phyloP scores from a whole-genome alignment of 2,329 filamentous ascomycete species.

The Phialophora verrucosa region DNA sequence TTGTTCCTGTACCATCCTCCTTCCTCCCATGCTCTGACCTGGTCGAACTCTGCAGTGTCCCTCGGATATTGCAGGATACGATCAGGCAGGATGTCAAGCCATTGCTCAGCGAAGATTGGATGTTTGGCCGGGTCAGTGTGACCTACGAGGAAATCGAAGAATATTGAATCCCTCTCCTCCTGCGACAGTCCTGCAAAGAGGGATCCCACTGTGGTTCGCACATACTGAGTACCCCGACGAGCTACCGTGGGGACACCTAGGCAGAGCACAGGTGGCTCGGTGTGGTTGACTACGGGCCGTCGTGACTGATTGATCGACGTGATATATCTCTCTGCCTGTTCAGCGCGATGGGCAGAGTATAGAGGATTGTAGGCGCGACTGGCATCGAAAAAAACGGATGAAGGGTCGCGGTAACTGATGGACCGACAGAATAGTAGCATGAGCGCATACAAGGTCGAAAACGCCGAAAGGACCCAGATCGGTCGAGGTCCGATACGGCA shows the following conservation, averaged over 20 bases:
- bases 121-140: slow-evolving; percentile 51
- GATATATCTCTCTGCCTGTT: slow-evolving; percentile 4
- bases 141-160: slow-evolving; percentile 53
- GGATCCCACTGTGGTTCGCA: slow-evolving; percentile 52
- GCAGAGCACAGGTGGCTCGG: slow-evolving; percentile 43
- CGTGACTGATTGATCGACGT: not conserved
- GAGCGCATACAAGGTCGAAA: slow-evolving; percentile 16
- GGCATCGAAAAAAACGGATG: slow-evolving; percentile 13
- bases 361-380: slow-evolving; percentile 2
- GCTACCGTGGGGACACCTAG: slow-evolving; percentile 53
- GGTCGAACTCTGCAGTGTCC: slow-evolving; percentile 43
- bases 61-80: slow-evolving; percentile 51
- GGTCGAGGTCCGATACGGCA: not conserved
- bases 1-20: slow-evolving; percentile 48
- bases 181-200: slow-evolving; percentile 51
- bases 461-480: slow-evolving; percentile 4
- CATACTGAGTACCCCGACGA: slow-evolving; percentile 49
- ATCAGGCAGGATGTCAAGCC: slow-evolving; percentile 50
- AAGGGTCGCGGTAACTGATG: slow-evolving; percentile 10
- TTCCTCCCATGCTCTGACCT: slow-evolving; percentile 46
- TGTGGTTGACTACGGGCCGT: not conserved
- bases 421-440: not conserved
- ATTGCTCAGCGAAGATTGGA: slow-evolving; percentile 50
- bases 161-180: slow-evolving; percentile 50
- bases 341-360: slow-evolving; percentile 6